phyloP scores from a whole-genome alignment of 805 yeast species.

The Isabelozyma pseudorhagii region DNA sequence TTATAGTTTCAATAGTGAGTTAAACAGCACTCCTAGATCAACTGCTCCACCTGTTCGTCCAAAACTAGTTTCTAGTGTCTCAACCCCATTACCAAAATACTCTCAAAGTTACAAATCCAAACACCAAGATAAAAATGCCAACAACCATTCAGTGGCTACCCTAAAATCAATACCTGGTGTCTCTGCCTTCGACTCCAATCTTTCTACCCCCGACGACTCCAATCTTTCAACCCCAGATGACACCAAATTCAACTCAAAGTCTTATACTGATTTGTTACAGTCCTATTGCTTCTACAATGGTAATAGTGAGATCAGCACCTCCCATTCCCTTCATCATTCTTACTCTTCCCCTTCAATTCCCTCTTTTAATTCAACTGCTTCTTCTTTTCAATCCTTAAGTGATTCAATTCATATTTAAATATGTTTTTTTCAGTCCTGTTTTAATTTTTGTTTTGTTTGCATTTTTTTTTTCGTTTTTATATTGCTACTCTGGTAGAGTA shows the following conservation, averaged over 20 bases:
- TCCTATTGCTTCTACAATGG: slow-evolving; percentile 36
- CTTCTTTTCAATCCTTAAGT: slow-evolving; percentile 31
- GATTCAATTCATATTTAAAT: slow-evolving; percentile 28
- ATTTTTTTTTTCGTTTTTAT: neutral
- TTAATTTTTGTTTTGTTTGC: neutral
- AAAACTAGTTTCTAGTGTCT: slow-evolving; percentile 10
- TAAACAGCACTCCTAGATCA: slow-evolving; percentile 4
- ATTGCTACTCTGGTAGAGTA: no score
- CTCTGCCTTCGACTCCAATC: neutral
- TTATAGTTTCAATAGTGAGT: slow-evolving; percentile 13
- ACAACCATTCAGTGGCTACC: no score
- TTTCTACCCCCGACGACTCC: slow-evolving; percentile 4
- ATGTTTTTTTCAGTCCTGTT: neutral
- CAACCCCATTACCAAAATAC: slow-evolving; percentile 13
- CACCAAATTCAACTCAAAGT: slow-evolving; percentile 18
- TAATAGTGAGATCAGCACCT: slow-evolving; percentile 5
- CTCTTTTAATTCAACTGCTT: slow-evolving; percentile 22
- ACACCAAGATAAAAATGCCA: slow-evolving; percentile 8
- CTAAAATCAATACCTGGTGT: neutral
- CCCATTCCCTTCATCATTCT: slow-evolving; percentile 1
- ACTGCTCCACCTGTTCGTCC: neutral
- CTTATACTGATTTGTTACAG: slow-evolving; percentile 32
- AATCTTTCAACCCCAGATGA: slow-evolving; percentile 3
- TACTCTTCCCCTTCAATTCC: slow-evolving; percentile 2
- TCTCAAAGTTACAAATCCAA: slow-evolving; percentile 24